phyloP scores from a whole-genome alignment of 495 filamentous ascomycete species.

The Neurospora tetraspora region DNA sequence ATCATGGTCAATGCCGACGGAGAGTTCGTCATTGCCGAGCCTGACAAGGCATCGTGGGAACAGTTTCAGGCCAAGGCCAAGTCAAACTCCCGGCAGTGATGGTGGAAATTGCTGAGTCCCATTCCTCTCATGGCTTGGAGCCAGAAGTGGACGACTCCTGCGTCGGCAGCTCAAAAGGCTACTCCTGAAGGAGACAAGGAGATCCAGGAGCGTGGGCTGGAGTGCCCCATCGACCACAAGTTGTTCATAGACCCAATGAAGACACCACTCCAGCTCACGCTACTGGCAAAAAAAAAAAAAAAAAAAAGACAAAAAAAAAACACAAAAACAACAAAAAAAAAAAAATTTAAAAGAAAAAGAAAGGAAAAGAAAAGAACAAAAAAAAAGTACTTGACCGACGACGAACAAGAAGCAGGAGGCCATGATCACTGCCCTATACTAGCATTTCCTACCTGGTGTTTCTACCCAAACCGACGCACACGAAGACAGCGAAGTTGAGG shows the following conservation, averaged over 20 bases:
- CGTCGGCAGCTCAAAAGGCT: slow-evolving; percentile 54
- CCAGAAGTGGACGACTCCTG: too few relatives aligned
- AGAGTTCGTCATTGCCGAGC: slow-evolving; percentile 88
- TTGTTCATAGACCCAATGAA: slow-evolving; percentile 96
- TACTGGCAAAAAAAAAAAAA: not conserved
- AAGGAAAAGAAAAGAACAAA: too few relatives aligned
- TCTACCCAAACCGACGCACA: too few relatives aligned
- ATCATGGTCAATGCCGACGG: slow-evolving; percentile 97
- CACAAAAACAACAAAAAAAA: too few relatives aligned
- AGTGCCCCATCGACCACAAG: slow-evolving; percentile 91
- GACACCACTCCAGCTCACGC: slow-evolving; percentile 47
- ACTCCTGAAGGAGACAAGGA: slow-evolving; percentile 59
- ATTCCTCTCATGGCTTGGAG: too few relatives aligned
- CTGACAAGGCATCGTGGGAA: slow-evolving; percentile 92
- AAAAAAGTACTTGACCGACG: too few relatives aligned
- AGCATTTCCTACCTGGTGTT: too few relatives aligned
- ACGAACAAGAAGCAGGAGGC: too few relatives aligned
- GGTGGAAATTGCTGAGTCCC: too few relatives aligned
- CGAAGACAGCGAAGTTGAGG: not conserved
- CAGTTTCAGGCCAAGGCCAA: slow-evolving; percentile 89
- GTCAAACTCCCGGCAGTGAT: slow-evolving; percentile 44
- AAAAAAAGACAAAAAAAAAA: too few relatives aligned
- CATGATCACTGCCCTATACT: too few relatives aligned
- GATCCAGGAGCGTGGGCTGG: slow-evolving; percentile 74
- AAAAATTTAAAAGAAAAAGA: too few relatives aligned